phyloP scores from a whole-genome alignment of 371 early-diverging fungal species.

The Saksenaea oblongispora region DNA sequence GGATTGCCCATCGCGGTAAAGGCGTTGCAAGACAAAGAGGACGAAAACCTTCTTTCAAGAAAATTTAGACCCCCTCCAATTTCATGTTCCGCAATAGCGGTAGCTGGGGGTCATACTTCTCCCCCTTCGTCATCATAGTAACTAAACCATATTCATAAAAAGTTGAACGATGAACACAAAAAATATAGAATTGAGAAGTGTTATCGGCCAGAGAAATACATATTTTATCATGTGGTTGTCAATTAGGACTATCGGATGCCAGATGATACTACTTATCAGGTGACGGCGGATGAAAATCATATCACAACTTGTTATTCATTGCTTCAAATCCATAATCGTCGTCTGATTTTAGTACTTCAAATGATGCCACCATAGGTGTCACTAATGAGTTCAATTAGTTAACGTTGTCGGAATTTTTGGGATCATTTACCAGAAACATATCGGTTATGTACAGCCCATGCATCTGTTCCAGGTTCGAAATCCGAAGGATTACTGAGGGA shows the following conservation, averaged over 20 bases:
- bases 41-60: not conserved
- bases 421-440: slow-evolving; percentile 38
- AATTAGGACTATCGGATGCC: not conserved
- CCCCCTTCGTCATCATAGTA: slow-evolving; percentile 2
- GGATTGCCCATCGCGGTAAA: slow-evolving; percentile 64
- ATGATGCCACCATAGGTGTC: slow-evolving; percentile 41
- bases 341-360: slow-evolving; percentile 13
- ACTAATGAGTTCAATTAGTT: slow-evolving; percentile 12
- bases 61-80: not conserved
- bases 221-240: not conserved
- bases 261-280: not conserved
- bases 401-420: not conserved
- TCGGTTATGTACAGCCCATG: slow-evolving; percentile 38
- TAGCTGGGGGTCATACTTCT: not conserved
- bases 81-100: not conserved
- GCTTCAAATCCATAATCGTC: slow-evolving; percentile 26
- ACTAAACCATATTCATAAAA: not conserved
- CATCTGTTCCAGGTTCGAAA: slow-evolving; percentile 38
- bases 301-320: slow-evolving; percentile 13
- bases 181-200: not conserved
- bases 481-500: slow-evolving; percentile 15
- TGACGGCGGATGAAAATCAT: not conserved
- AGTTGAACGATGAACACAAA: not conserved
- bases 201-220: not conserved
- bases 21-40: not conserved